Evolutionary conservation across 192 early-diverging fungal species (phyloP).

Genomic region (Physocladia obscura): DNA sequence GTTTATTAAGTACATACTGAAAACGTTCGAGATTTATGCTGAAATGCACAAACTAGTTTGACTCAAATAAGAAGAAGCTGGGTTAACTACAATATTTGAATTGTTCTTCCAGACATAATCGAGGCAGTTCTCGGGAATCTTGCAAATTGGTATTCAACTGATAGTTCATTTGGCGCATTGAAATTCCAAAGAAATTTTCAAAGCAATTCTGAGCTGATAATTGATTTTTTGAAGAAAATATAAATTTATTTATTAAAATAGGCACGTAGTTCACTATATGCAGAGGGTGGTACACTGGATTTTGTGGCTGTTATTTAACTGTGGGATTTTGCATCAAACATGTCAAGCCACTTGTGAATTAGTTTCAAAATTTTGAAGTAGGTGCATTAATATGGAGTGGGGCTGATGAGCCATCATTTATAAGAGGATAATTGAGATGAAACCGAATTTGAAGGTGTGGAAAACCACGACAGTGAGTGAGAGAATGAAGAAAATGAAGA

Average conservation of each 20-base stretch:
- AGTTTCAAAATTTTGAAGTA: too few species aligned
- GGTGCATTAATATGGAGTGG: too few species aligned
- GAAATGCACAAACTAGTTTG: neutral
- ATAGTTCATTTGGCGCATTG: neutral
- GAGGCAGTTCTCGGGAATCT: neutral
- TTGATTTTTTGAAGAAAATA: neutral
- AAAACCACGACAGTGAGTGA: too few species aligned
- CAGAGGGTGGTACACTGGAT: conserved; percentile 1
- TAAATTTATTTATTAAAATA: neutral
- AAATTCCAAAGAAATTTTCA: neutral
- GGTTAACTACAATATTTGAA: too few species aligned
- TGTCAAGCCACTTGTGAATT: too few species aligned
- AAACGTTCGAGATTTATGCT: conserved; percentile 4
- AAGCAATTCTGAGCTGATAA: conserved; percentile 9
- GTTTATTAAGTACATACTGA: neutral
- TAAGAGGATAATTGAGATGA: too few species aligned
- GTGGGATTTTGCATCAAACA: too few species aligned
- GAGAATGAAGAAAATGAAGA: too few species aligned
- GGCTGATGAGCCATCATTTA: too few species aligned
- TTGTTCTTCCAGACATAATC: too few species aligned
- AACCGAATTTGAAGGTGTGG: too few species aligned
- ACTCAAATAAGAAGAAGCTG: conserved; percentile 6
- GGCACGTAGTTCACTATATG: neutral
- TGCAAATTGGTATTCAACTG: neutral
- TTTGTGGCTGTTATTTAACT: neutral